Percentiles rank a stretch among this genome's conserved stretches.
phyloP scores from a whole-genome alignment of 2,329 filamentous ascomycete species.

The Elsinoe necatrix region DNA sequence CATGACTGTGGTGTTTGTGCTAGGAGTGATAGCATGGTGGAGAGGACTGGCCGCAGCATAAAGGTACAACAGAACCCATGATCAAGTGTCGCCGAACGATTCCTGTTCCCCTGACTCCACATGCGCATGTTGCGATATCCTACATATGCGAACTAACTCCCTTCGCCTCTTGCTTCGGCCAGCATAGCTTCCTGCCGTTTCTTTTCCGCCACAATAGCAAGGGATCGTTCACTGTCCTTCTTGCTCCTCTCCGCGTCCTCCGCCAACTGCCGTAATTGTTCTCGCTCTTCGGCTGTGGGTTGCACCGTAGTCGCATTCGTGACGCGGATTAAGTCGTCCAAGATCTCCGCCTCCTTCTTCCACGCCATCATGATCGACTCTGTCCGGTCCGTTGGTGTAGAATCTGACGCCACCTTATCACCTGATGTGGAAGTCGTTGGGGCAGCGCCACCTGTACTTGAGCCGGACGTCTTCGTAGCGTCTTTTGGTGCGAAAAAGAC shows the following conservation, averaged over 20 bases:
- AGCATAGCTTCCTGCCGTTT: conserved; percentile 55
- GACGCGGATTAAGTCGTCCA: conserved; percentile 53
- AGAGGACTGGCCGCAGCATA: conserved; percentile 26
- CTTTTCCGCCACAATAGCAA: conserved; percentile 47
- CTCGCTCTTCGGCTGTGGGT: conserved; percentile 52
- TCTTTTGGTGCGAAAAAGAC: conserved; percentile 48
- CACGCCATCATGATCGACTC: conserved; percentile 51
- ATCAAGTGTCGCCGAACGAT: neutral
- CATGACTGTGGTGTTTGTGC: conserved; percentile 67
- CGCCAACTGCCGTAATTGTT: conserved; percentile 50
- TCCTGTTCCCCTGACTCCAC: neutral
- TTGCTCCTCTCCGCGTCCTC: conserved; percentile 45
- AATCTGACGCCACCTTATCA: conserved; percentile 28
- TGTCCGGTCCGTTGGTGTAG: conserved; percentile 27
- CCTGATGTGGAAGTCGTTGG: conserved; percentile 24
- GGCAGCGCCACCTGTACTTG: conserved; percentile 23
- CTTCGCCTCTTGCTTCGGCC: conserved; percentile 45
- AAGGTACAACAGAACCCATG: conserved; percentile 11
- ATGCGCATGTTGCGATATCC: conserved; percentile 18
- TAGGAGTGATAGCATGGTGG: conserved; percentile 52
- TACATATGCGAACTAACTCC: conserved; percentile 19
- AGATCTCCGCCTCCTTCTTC: conserved; percentile 52
- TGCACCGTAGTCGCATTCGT: conserved; percentile 52
- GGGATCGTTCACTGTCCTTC: conserved; percentile 47
- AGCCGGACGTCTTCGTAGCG: conserved; percentile 24